These are phyloP conservation scores for Smittium mucronatum DNA, from an alignment of 371 early-diverging fungal species.

Conservation along the genomic window DNA sequence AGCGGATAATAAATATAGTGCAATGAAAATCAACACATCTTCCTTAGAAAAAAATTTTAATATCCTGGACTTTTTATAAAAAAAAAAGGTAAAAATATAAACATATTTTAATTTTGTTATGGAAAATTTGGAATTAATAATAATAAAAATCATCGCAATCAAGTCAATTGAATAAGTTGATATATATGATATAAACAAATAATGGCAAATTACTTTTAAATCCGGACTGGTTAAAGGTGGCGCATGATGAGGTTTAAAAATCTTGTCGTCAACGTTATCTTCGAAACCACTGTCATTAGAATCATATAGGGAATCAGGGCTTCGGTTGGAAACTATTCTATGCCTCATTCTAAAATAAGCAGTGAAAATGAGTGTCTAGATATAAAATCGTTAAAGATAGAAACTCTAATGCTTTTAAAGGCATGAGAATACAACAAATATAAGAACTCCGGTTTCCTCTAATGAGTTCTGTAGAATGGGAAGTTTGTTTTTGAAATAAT, in stretches of 20 bases:
- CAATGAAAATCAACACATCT: slow-evolving; percentile 34
- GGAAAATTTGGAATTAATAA: background rate
- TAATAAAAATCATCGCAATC: background rate
- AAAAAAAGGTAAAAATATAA: too few relatives aligned
- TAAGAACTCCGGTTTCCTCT: too few relatives aligned
- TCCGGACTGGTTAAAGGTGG: background rate
- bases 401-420: too few relatives aligned
- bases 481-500: too few relatives aligned
- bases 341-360: too few relatives aligned
- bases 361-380: too few relatives aligned
- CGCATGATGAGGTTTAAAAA: background rate
- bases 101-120: background rate
- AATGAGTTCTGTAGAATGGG: too few relatives aligned
- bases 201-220: background rate
- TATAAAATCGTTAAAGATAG: too few relatives aligned
- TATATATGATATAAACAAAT: background rate
- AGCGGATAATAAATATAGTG: slow-evolving; percentile 47
- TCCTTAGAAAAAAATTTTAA: background rate
- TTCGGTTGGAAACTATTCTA: too few relatives aligned
- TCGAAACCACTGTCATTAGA: background rate
- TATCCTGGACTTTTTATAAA: too few relatives aligned
- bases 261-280: background rate
- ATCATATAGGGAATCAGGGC: too few relatives aligned
- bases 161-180: background rate
- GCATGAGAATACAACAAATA: too few relatives aligned